Conservation (phyloP, 2,329 filamentous ascomycete species). For the Botryotinia convoluta region DNA sequence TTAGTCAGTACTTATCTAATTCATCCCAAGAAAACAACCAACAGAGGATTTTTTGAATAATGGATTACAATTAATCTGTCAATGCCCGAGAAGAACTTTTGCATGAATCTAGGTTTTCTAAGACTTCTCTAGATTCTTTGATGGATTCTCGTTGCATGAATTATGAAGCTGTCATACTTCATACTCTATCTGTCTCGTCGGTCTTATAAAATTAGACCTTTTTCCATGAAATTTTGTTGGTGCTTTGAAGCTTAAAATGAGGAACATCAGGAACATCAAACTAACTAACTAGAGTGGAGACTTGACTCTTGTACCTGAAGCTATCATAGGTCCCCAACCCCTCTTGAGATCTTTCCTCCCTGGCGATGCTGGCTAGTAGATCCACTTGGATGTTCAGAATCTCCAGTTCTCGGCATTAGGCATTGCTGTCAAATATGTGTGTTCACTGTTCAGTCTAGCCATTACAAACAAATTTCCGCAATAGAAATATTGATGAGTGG, state of each 20-base stretch:
- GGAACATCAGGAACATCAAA: constrained; percentile 1
- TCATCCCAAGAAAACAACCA: background rate
- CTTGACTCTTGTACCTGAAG: constrained; percentile 8
- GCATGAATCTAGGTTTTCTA: background rate
- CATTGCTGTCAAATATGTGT: background rate
- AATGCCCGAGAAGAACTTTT: background rate
- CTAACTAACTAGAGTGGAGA: background rate
- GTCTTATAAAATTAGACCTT: background rate
- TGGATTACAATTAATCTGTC: background rate
- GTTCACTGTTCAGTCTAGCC: background rate
- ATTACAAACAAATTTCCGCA: background rate
- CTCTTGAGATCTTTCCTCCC: constrained; percentile 6
- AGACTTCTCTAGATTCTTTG: background rate
- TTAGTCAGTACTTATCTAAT: background rate
- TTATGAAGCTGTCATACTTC: background rate
- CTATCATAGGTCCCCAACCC: constrained; percentile 15
- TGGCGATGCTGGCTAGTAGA: background rate
- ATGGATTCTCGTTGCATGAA: background rate
- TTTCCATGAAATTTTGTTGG: background rate
- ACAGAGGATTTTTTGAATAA: background rate
- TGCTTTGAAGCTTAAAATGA: constrained; percentile 14
- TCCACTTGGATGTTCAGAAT: background rate
- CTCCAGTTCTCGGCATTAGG: constrained; percentile 9
- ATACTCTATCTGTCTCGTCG: background rate
- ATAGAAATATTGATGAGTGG: background rate